Base-by-base conservation (phyloP, 306 rosid genomes). In the Cicer arietinum region DNA sequence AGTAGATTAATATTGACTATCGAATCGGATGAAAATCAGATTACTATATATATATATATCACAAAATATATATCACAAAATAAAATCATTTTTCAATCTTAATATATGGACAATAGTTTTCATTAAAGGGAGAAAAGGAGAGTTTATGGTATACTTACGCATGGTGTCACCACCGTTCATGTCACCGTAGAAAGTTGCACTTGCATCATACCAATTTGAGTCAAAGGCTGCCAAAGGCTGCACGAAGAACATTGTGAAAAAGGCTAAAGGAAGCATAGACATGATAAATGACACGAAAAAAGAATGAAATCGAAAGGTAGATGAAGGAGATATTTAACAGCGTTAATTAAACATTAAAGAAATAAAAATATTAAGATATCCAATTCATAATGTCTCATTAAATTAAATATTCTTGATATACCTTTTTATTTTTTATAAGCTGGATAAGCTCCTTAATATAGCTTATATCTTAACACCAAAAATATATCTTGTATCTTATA, bases 171-270 rank as follows among this genome's bases (percentile, higher is more conserved):
- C 58, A 22, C 97, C 93, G 0, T 1, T 0, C 84, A 85, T 81
- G 81, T 88, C 95, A 1, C 96, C 96, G 20, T 90, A 89, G 48
- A 93, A 93, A 10, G 96, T 90, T 69, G 98, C 97, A 65, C 40
- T 87, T 0, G 89, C 98, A 47, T 79, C 69, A 0, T 71, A 16
- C 94, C 94, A 92, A 8, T 0, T 35, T 6, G 3, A 1, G 13
- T 40, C 60, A 60, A 41, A 17, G 42, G 12, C 71, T 10, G 52
- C n/a, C 66, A 51, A 69, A 48, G 58, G 80, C 41, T 54, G 76
- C 12, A 46, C 37, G 1, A 75, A 56, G 7, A 83, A 16, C 69
- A 66, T 6, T 67, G 76, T 60, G 45, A 76, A 45, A 51, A 75
- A 12, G 5, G 57, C 14, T 6, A 71, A 65, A 17, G 45, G 65